Conservation (phyloP, 345 rosid species). For the rapeseed (Brassica napus) region Da-Ae NC_063436.1:20111001-20111500, state of each 20-base stretch:
- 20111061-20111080: neutral
- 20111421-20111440: neutral
- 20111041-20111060: neutral
- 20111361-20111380: constrained; percentile 38
- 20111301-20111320: neutral
- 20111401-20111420: neutral
- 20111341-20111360: constrained; percentile 22
- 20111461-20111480: neutral
- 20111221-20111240: constrained; percentile 29
- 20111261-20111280: constrained; percentile 32
- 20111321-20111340: constrained; percentile 19
- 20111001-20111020: neutral
- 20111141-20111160: neutral
- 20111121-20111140: no score
- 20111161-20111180: neutral
- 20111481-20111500: neutral
- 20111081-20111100: neutral
- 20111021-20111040: no score
- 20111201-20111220: constrained; percentile 18
- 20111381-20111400: constrained; percentile 18
- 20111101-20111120: neutral
- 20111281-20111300: neutral
- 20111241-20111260: neutral
- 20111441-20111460: neutral
- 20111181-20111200: constrained; percentile 6